Base-by-base conservation (phyloP, 441 rosid genomes). In the Erodium trifolium region DNA sequence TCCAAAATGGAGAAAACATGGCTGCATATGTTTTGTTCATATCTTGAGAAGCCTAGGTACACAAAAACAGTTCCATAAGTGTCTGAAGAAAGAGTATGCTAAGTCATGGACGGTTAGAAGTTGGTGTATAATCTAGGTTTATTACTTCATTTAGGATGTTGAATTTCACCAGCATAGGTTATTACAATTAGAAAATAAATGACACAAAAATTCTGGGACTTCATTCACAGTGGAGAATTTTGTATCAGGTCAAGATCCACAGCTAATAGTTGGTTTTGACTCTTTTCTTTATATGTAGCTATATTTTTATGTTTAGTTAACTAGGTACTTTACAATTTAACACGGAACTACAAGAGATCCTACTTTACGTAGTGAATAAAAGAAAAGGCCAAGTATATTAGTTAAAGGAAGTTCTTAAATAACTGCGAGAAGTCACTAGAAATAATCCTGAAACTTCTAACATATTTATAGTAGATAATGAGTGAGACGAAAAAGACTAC, bases 1-100 rank as follows among this genome's bases (percentile, higher is more conserved):
- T 95, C 99, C 99, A 95, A 78, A 95, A 95, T 6, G 99, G 99
- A 79, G 97, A 83, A 88, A 95, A 95, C 78, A 88, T 72, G 39
- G 95, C 89, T n/a, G 98, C 99, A 83, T 84, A 72, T 47, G 84
- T 83, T 81, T 89, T 95, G 86, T 85, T 90, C 76, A 68, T 76
- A 74, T 84, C 87, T 72, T 84, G 90, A 73, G 86, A 75, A 79
- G 70, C 96, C 98, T 95, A 7, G 23, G 39, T 63, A 23, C 39
- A 63, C 85, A 73, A 75, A 73, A 75, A 72, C 66, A 67, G 57
- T 59, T 13, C 71, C 39, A 76, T 31, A 47, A 63, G 60, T 16
- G 7, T 16, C 18, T 53, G 60, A 62, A 7, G 11, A 19, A 19
- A 27, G 13, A 62, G 65, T 23, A 29, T 62, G 4, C 65, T 27